Percentiles rank a stretch among this genome's conserved stretches.
These are phyloP conservation scores for Hortiboletus flavorubellus DNA, from an alignment of 768 basidiomycete species.

Conservation along the genomic window DNA sequence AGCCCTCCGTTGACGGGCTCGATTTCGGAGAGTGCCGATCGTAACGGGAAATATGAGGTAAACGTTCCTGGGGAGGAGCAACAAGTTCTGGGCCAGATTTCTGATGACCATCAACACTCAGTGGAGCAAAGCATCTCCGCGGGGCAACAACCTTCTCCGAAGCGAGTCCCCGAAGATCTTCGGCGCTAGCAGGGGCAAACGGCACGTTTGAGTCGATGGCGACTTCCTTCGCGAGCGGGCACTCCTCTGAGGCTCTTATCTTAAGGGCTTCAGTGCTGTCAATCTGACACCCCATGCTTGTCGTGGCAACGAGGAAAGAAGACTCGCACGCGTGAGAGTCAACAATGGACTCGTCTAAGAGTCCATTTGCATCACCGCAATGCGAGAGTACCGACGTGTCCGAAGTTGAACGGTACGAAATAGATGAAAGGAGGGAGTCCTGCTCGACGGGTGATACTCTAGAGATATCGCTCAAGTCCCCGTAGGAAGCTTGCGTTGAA, in stretches of 20 bases:
- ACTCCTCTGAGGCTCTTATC: not conserved
- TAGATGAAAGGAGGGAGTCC: conserved; percentile 15
- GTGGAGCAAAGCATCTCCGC: not conserved
- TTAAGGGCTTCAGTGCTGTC: not conserved
- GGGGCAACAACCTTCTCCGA: not conserved
- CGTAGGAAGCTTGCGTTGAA: conserved; percentile 22
- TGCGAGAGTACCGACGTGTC: conserved; percentile 24
- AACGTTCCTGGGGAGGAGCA: not conserved
- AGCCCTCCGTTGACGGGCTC: not conserved
- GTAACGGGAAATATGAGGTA: not conserved
- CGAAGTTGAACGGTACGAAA: conserved; percentile 22
- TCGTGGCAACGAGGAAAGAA: not conserved
- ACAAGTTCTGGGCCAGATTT: not conserved
- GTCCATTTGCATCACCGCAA: conserved; percentile 13
- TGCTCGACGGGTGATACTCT: conserved; percentile 16
- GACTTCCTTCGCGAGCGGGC: not conserved
- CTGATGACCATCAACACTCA: not conserved
- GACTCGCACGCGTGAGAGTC: not conserved
- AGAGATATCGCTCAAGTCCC: conserved; percentile 16
- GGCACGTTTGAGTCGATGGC: not conserved
- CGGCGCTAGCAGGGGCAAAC: not conserved
- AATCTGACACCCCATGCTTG: not conserved
- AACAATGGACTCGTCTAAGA: not conserved
- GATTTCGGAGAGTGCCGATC: not conserved
- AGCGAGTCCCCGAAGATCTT: not conserved